Conservation (phyloP, 495 filamentous ascomycete species). For the Penicillium fimorum region DNA sequence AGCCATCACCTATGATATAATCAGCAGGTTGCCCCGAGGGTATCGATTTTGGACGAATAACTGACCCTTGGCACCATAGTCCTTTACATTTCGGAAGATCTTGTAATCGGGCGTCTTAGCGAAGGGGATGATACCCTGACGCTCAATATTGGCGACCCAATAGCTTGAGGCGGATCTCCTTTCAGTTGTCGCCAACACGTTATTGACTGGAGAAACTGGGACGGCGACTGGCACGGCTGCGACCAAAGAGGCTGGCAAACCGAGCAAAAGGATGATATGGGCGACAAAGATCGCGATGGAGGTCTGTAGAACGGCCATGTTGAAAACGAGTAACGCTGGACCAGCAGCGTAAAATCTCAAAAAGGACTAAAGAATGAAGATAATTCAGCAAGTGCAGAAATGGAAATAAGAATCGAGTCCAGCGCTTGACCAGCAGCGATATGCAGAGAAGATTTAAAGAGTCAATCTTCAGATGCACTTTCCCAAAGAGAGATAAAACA, state of each 20-base stretch:
- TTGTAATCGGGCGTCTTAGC: constrained; percentile 57
- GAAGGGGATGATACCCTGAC: constrained; percentile 68
- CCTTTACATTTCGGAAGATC: constrained; percentile 84
- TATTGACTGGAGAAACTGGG: constrained; percentile 28
- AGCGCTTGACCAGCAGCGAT: constrained; percentile 21
- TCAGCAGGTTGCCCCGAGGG: constrained; percentile 30
- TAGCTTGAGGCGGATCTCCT: constrained; percentile 43
- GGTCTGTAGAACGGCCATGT: constrained; percentile 28
- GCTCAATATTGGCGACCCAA: constrained; percentile 74
- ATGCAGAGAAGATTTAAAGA: constrained; percentile 12
- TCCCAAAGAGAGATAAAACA: constrained; percentile 4
- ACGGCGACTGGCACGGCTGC: constrained; percentile 43
- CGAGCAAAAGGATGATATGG: constrained; percentile 40
- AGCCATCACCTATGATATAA: constrained; percentile 59
- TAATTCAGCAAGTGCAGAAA: constrained; percentile 34
- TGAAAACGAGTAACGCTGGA: constrained; percentile 33
- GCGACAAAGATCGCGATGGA: constrained; percentile 34
- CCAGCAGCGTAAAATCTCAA: constrained; percentile 30
- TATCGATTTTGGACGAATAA: not conserved
- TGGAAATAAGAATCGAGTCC: not conserved
- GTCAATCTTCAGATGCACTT: constrained; percentile 1
- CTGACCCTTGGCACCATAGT: constrained; percentile 71
- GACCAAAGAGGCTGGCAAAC: constrained; percentile 39
- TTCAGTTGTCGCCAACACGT: constrained; percentile 15
- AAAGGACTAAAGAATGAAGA: constrained; percentile 14